phyloP scores from a whole-genome alignment of 225 moss, liverwort and hornwort species.

The Lunularia cruciata region DNA sequence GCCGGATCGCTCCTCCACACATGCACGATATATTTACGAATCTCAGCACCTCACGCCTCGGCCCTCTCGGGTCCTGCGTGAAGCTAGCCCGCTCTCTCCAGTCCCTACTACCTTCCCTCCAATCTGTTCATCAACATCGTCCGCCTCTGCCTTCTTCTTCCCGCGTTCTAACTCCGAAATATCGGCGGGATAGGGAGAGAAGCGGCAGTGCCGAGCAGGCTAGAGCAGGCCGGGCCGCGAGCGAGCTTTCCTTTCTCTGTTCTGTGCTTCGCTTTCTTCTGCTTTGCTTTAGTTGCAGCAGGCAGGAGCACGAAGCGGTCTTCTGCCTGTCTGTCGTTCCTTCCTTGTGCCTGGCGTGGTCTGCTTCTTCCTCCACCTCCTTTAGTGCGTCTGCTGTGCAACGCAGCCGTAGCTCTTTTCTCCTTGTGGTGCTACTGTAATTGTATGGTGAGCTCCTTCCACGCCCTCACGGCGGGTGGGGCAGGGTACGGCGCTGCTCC shows the following conservation, averaged over 20 bases:
- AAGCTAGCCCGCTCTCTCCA: constrained; percentile 12
- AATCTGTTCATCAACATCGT: neutral
- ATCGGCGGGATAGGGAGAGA: neutral
- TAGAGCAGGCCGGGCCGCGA: neutral
- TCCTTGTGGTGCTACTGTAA: no score
- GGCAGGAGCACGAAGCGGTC: no score
- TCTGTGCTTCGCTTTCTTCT: no score
- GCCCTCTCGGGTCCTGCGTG: constrained; percentile 27
- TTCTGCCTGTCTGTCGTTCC: no score
- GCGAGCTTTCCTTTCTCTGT: neutral
- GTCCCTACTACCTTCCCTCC: neutral
- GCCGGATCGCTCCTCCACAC: constrained; percentile 1
- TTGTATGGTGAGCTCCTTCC: no score
- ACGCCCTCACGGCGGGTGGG: no score
- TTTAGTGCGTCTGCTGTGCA: no score
- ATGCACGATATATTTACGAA: constrained; percentile 1
- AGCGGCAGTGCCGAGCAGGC: no score
- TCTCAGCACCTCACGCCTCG: constrained; percentile 25
- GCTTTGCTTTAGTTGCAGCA: no score
- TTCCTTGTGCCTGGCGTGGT: no score
- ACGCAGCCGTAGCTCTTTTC: no score
- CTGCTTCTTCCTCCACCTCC: no score
- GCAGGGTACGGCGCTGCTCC: neutral
- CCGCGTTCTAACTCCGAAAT: neutral
- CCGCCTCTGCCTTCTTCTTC: constrained; percentile 7